Conservation (phyloP, 345 rosid species). For the Citrus cavaleriei region DNA sequence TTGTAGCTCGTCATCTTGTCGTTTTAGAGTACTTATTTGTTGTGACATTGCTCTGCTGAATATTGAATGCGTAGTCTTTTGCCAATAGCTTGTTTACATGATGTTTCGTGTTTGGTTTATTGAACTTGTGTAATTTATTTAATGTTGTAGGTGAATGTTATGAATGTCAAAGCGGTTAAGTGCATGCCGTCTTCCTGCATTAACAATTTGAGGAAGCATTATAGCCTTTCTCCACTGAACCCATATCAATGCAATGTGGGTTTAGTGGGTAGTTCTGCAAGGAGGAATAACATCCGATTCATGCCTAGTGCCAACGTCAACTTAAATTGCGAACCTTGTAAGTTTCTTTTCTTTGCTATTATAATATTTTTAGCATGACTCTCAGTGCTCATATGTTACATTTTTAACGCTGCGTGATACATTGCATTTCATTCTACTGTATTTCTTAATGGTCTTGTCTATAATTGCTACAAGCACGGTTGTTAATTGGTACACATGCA, state of each 20-base stretch:
- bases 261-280: conserved; percentile 16
- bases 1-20: not conserved
- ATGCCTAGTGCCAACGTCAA: conserved; percentile 7
- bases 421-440: not conserved
- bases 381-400: not conserved
- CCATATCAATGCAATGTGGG: conserved; percentile 23
- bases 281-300: not conserved
- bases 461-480: not conserved
- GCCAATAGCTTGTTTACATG: not conserved
- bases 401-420: not conserved
- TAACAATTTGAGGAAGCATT: conserved; percentile 22
- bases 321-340: conserved; percentile 33
- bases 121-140: not conserved
- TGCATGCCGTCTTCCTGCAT: conserved; percentile 20
- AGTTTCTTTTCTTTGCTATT: conserved; percentile 18
- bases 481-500: not conserved
- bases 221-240: conserved; percentile 18
- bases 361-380: not conserved
- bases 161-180: conserved; percentile 20
- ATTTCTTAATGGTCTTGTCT: not conserved
- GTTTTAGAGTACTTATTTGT: not conserved
- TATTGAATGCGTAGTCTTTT: not conserved
- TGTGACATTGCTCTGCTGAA: not conserved
- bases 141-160: conserved; percentile 27
- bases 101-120: not conserved